Base-by-base conservation (phyloP, 768 basidiomycete species). In the Agaricus bisporus region DNA sequence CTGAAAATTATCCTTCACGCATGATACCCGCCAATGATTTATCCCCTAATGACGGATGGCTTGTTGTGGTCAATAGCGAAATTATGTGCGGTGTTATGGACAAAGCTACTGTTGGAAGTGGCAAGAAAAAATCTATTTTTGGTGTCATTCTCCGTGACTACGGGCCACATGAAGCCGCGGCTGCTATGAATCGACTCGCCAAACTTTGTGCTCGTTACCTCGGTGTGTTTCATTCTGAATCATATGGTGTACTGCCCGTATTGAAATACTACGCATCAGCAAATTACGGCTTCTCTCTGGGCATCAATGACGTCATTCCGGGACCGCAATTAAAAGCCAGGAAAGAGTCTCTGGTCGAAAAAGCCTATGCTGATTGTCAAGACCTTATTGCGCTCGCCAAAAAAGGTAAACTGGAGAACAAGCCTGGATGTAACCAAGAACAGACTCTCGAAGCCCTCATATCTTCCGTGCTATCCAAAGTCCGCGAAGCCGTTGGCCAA, bases 31-130 rank as follows among this genome's bases (percentile, higher is more conserved):
- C 82, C 39, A 78, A 81, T 14, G 97, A 99, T 61, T 76, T 99
- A 67, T 88, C 91, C 9, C 95, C 95, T 0, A 98, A 99, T 63
- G 97, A 99, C 61, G 95, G 95, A 1, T 98, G 91, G 85, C 80
- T 99, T 25, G 97, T 99, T 42, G 83, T 99, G 51, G 84, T 94
- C 58, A 99, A 98, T 67, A 93, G 90, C 64, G 95, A 99, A 69
- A 92, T 99, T 61, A 99, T 98, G 93, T 98, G 95, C 62, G 97
- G 97, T 41, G 90, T 93, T 14, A 95, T 98, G 86, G 97, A 99
- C 73, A 99, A 99, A 71, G 90, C 91, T 14, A 98, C 93, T 0
- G 87, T 98, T 3, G 97, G 97, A 50, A 89, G 91, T 61, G 97
- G 97, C 49, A 99, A 99, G 80, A 98, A 99, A 77, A 98, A 98